phyloP scores from a whole-genome alignment of 106 monocot species.

The Apostasia ramifera region DNA sequence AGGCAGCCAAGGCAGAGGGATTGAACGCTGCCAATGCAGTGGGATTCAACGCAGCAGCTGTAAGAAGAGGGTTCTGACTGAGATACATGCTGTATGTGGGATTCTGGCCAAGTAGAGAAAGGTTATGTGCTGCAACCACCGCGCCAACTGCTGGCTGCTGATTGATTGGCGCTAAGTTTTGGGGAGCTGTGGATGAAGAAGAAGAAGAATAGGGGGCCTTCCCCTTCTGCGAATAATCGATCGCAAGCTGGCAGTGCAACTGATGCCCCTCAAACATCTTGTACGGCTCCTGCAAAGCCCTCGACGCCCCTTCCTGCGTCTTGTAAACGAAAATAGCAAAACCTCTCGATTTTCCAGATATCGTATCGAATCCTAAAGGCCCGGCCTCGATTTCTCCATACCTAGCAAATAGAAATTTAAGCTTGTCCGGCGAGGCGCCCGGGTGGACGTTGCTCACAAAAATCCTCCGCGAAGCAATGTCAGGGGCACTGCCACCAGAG shows the following conservation, averaged over 20 bases:
- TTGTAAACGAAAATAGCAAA: slow-evolving; percentile 46
- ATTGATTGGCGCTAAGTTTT: background rate
- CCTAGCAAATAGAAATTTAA: slow-evolving; percentile 14
- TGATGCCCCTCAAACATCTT: slow-evolving; percentile 30
- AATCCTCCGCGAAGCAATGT: slow-evolving; percentile 2
- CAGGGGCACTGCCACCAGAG: background rate
- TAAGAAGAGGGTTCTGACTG: slow-evolving; percentile 16
- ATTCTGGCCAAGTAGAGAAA: slow-evolving; percentile 18
- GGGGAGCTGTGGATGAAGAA: background rate
- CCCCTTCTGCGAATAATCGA: slow-evolving; percentile 10
- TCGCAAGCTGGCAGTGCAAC: slow-evolving; percentile 23
- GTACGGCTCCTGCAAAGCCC: slow-evolving; percentile 26
- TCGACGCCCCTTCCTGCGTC: slow-evolving; percentile 23
- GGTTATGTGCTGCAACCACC: slow-evolving; percentile 22
- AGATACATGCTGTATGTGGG: slow-evolving; percentile 19
- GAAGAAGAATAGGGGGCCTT: background rate
- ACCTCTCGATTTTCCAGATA: slow-evolving; percentile 23
- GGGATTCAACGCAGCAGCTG: slow-evolving; percentile 12
- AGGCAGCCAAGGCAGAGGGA: slow-evolving; percentile 8
- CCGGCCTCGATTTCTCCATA: slow-evolving; percentile 42
- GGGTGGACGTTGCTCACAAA: slow-evolving; percentile 17
- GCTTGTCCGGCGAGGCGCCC: slow-evolving; percentile 11
- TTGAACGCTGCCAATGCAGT: slow-evolving; percentile 9
- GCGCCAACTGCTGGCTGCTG: slow-evolving; percentile 17
- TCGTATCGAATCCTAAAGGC: slow-evolving; percentile 25